Conservation (phyloP, 352 stramenopile genomes). For the Phytophthora capsici region DNA sequence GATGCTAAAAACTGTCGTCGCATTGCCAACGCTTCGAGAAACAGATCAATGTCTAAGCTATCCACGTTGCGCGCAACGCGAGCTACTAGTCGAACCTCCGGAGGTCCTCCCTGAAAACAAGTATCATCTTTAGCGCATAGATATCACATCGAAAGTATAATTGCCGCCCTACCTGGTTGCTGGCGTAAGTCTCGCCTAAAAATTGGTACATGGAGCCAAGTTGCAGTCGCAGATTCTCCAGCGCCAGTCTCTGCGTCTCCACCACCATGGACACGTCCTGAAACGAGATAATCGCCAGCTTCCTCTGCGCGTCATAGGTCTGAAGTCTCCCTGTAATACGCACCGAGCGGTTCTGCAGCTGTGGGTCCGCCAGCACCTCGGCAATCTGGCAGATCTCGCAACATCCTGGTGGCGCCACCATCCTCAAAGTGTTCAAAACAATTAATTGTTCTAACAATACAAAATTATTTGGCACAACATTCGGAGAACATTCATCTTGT, state of each 20-base stretch:
- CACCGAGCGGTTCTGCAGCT: slow-evolving; percentile 77
- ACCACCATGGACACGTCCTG: slow-evolving; percentile 67
- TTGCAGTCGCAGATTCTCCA: slow-evolving; percentile 59
- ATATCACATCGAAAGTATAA: background rate
- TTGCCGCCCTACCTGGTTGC: slow-evolving; percentile 24
- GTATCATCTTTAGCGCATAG: background rate
- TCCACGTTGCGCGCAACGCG: slow-evolving; percentile 81
- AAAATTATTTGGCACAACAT: background rate
- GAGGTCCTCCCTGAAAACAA: slow-evolving; percentile 18
- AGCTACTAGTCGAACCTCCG: slow-evolving; percentile 68
- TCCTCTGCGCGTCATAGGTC: slow-evolving; percentile 61
- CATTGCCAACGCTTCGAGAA: slow-evolving; percentile 72
- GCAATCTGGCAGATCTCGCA: slow-evolving; percentile 86
- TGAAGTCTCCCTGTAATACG: slow-evolving; percentile 80
- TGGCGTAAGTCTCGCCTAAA: slow-evolving; percentile 72
- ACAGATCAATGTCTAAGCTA: slow-evolving; percentile 82
- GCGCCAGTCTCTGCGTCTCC: slow-evolving; percentile 64
- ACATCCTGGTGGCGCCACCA: slow-evolving; percentile 35
- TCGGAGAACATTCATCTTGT: slow-evolving; percentile 2
- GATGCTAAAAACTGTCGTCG: slow-evolving; percentile 76
- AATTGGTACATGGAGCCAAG: slow-evolving; percentile 88
- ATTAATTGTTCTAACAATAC: background rate
- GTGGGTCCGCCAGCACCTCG: slow-evolving; percentile 67
- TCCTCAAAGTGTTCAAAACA: too few species aligned
- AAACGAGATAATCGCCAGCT: slow-evolving; percentile 64